Base-by-base conservation (phyloP, 1,139 yeast species). In the Lodderomyces margitis region DNA sequence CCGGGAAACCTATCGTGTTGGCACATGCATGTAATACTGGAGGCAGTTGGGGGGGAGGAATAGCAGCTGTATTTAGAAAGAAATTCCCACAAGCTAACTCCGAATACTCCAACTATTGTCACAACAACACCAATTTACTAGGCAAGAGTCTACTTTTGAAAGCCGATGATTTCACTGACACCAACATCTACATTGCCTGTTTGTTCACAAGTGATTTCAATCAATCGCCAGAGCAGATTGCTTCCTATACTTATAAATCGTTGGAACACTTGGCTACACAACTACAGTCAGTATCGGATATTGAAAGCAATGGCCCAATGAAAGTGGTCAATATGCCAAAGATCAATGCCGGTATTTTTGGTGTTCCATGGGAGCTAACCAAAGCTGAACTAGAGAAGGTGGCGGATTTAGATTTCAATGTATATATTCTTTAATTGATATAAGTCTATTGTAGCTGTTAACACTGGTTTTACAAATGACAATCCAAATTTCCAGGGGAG, bases 21-120 rank as follows among this genome's bases (percentile, higher is more conserved):
- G 84, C 83, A 1, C 95, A 87, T 57, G 82, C 95, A 0, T 87
- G 95, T 56, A 87, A 87, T 55, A 81, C 89, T 41, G 68, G 72
- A 25, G 96, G 95, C 0, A 57, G 73, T 0, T 87, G 96, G 96
- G 94, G 95, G 3, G 92, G 87, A 0, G 96, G 96, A 0, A 78
- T 87, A 2, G 92, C 91, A 0, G 67, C 67, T 2, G 67, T 60
- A 7, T 80, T 85, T 56, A 67, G 68, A 27, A 48, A 52, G 21
- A 57, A 66, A 41, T 83, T 68, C 55, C 87, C 87, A 2, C 54
- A 64, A 6, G 71, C 87, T 1, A 81, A 74, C 50, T 49, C 55
- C 34, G 43, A 51, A 8, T 83, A 85, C 56, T 61, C 60, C 12
- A 53, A 64, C 0, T 75, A 78, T 53, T 84, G 92, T 55, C 46